Percentiles rank a stretch among this genome's conserved stretches.
Evolutionary conservation across 331 rosid species (phyloP).

Genomic region (Telfairia occidentalis): DNA sequence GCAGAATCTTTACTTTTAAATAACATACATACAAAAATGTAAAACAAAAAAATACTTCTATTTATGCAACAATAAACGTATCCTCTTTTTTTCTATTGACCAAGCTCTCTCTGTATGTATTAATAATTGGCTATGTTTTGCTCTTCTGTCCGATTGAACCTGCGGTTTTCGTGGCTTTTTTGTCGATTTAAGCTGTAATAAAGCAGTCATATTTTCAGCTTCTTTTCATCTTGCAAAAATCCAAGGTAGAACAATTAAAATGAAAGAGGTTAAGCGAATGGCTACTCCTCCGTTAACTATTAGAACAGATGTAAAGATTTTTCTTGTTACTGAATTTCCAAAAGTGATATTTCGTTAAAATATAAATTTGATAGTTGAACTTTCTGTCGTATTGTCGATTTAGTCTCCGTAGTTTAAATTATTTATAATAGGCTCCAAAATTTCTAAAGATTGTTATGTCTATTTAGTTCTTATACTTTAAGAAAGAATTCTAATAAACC

Average conservation of each 20-base stretch:
- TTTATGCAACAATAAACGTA: not conserved
- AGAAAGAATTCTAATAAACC: too few species aligned
- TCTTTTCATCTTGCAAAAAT: not conserved
- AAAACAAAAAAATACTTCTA: not conserved
- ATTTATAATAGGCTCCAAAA: too few species aligned
- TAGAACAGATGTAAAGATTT: not conserved
- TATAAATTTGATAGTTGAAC: not conserved
- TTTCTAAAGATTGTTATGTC: too few species aligned
- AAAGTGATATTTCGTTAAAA: not conserved
- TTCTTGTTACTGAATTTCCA: not conserved
- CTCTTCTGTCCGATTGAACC: not conserved
- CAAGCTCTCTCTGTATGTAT: not conserved
- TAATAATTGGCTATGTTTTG: not conserved
- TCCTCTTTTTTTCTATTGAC: not conserved
- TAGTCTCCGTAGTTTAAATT: too few species aligned
- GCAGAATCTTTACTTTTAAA: not conserved
- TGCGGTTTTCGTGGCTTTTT: not conserved
- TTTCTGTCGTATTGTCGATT: too few species aligned
- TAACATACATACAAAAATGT: not conserved
- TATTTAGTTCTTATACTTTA: too few species aligned
- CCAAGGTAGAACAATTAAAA: slow-evolving; percentile 2
- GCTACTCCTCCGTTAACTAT: not conserved
- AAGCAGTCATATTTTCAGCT: not conserved
- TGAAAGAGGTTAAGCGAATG: not conserved
- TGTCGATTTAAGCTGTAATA: not conserved